These are phyloP conservation scores for Clavaria fumosa DNA, from an alignment of 768 basidiomycete species.

Conservation along the genomic window DNA sequence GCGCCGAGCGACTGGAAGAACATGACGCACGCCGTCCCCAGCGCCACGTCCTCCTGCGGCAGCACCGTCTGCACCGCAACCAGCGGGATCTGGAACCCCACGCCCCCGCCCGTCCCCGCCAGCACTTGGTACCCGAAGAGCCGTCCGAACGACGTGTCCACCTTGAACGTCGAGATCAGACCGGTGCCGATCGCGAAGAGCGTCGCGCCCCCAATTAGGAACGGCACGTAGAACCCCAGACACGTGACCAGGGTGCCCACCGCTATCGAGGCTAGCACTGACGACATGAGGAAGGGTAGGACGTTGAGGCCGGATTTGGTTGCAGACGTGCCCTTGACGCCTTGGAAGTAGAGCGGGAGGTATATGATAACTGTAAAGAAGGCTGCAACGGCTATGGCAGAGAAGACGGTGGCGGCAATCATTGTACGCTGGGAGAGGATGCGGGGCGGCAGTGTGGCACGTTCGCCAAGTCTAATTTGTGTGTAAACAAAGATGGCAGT, in stretches of 20 bases:
- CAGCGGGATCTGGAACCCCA: constrained; percentile 11
- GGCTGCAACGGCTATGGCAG: neutral
- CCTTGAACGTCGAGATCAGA: constrained; percentile 18
- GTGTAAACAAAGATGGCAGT: neutral
- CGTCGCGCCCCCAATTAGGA: constrained; percentile 14
- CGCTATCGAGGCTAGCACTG: constrained; percentile 25
- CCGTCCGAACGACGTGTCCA: constrained; percentile 9
- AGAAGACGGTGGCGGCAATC: neutral
- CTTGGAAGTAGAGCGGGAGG: constrained; percentile 18
- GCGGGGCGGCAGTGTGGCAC: neutral
- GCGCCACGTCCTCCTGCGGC: constrained; percentile 7
- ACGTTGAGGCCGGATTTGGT: constrained; percentile 21
- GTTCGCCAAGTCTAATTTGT: neutral
- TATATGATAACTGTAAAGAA: neutral
- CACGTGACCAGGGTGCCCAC: constrained; percentile 21
- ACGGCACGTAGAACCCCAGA: constrained; percentile 23
- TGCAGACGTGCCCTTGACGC: constrained; percentile 20
- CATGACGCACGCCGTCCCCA: constrained; percentile 8
- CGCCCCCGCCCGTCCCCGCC: constrained; percentile 17
- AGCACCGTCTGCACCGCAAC: constrained; percentile 11
- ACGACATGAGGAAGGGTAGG: constrained; percentile 21
- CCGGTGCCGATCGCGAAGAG: constrained; percentile 21
- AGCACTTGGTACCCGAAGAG: constrained; percentile 13
- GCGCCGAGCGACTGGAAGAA: constrained; percentile 10
- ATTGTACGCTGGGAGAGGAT: neutral